A percentile compares a stretch with the other conserved stretches of the same genome.
phyloP scores from a whole-genome alignment of 495 filamentous ascomycete species.

The Darksidea phi region DNA sequence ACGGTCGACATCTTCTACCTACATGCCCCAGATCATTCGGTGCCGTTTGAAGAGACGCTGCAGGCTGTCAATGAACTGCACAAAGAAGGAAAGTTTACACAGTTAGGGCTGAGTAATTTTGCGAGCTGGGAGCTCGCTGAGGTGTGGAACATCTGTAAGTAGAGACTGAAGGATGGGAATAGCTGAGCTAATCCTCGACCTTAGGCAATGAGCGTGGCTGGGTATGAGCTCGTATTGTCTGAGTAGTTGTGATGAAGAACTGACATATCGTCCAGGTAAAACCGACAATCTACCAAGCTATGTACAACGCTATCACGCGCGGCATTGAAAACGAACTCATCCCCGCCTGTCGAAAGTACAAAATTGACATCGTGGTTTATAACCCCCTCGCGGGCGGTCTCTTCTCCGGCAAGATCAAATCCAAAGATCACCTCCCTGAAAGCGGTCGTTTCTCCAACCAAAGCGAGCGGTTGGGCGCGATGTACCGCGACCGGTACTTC shows the following conservation, averaged over 20 bases:
- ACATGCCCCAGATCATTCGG: conserved; percentile 72
- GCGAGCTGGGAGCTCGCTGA: conserved; percentile 91
- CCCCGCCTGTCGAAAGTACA: conserved; percentile 76
- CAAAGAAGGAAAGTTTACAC: conserved; percentile 83
- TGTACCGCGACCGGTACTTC: conserved; percentile 81
- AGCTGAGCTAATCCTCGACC: not conserved
- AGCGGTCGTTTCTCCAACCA: conserved; percentile 69
- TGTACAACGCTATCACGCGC: conserved; percentile 72
- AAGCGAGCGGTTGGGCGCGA: conserved; percentile 49
- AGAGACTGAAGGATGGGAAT: conserved; percentile 61
- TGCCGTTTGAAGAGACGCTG: conserved; percentile 72
- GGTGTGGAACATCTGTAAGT: conserved; percentile 76
- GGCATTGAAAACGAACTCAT: conserved; percentile 79
- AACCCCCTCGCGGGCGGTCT: conserved; percentile 85
- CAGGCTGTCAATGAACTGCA: conserved; percentile 75
- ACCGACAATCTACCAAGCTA: conserved; percentile 64
- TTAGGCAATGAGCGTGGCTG: too few relatives aligned
- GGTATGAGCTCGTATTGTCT: too few relatives aligned
- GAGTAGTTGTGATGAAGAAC: not conserved
- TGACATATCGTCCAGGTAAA: conserved; percentile 42
- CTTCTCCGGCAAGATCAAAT: conserved; percentile 81
- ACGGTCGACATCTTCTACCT: conserved; percentile 86
- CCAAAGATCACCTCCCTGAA: conserved; percentile 49
- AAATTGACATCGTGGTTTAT: conserved; percentile 86
- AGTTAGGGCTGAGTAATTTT: conserved; percentile 79